Conservation (phyloP, 2,329 filamentous ascomycete genomes). For the Dothiorella sarmentorum region DNA sequence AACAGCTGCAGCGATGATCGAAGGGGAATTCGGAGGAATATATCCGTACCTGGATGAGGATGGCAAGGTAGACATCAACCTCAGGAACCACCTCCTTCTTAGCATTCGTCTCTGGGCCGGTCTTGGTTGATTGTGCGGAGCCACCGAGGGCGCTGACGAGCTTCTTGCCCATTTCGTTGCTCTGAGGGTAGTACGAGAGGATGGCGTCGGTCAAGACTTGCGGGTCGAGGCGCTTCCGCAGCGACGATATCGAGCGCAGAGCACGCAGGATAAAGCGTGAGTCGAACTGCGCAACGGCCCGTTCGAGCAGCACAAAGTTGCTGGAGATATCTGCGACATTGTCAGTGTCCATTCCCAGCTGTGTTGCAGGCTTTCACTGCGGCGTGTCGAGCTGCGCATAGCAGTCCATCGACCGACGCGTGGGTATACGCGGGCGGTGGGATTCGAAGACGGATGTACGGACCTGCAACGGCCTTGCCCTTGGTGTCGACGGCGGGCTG, state of each 20-base stretch:
- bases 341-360: slow-evolving; percentile 11
- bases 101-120: slow-evolving; percentile 57
- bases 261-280: slow-evolving; percentile 91
- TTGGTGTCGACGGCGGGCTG: slow-evolving; percentile 40
- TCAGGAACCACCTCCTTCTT: slow-evolving; percentile 85
- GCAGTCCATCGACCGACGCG: not conserved
- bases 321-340: slow-evolving; percentile 77
- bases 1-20: slow-evolving; percentile 17
- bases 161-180: slow-evolving; percentile 64
- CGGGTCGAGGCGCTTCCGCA: slow-evolving; percentile 84
- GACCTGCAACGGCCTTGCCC: slow-evolving; percentile 40
- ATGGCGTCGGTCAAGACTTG: slow-evolving; percentile 80
- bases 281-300: slow-evolving; percentile 89
- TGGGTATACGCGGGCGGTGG: not conserved
- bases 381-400: not conserved
- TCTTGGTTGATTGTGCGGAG: slow-evolving; percentile 29
- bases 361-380: not conserved
- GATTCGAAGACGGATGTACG: slow-evolving; percentile 19
- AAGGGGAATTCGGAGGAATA: not conserved
- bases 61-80: slow-evolving; percentile 83
- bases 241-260: slow-evolving; percentile 88
- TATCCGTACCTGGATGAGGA: slow-evolving; percentile 53
- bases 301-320: slow-evolving; percentile 88
- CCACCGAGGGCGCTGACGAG: slow-evolving; percentile 69
- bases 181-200: slow-evolving; percentile 71